Percentiles rank a stretch among this genome's conserved stretches.
Evolutionary conservation across 768 basidiomycete genomes (phyloP).

Genomic region (Lactarius vividus): DNA sequence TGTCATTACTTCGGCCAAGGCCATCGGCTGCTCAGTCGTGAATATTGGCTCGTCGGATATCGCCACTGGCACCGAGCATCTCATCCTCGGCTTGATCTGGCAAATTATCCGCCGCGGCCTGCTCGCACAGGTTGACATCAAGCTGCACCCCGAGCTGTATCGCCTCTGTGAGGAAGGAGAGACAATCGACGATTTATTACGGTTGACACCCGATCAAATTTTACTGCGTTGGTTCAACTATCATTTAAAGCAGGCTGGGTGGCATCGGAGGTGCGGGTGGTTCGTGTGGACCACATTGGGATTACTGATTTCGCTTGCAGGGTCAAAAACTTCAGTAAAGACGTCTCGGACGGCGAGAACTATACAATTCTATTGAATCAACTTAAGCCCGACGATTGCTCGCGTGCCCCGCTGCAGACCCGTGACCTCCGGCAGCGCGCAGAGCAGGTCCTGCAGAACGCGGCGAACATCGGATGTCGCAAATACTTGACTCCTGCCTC

Average conservation of each 20-base stretch:
- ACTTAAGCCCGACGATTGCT: conserved; percentile 91
- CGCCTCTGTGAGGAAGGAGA: conserved; percentile 95
- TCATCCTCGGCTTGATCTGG: conserved; percentile 98
- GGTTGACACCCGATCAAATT: conserved; percentile 95
- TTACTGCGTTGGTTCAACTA: conserved; percentile 99
- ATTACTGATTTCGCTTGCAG: conserved; percentile 40
- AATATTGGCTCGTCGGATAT: conserved; percentile 96
- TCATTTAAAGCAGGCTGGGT: conserved; percentile 93
- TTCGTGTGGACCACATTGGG: background rate
- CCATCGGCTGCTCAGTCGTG: conserved; percentile 97
- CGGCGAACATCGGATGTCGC: conserved; percentile 88
- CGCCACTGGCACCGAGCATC: conserved; percentile 89
- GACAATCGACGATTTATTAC: conserved; percentile 92
- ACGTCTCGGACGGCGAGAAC: conserved; percentile 97
- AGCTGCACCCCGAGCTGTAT: conserved; percentile 95
- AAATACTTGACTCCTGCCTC: conserved; percentile 94
- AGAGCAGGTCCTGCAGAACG: conserved; percentile 93
- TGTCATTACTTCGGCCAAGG: conserved; percentile 96
- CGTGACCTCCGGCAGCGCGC: conserved; percentile 79
- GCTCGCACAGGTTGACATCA: conserved; percentile 94
- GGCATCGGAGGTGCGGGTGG: conserved; percentile 68
- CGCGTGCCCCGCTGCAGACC: conserved; percentile 86
- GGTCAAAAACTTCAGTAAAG: conserved; percentile 96
- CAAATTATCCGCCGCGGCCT: conserved; percentile 95
- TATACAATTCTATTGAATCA: conserved; percentile 96